Evolutionary conservation across 2,329 filamentous ascomycete species (phyloP), one percentile per base, ranked within the genome.

Genomic region (Samsoniella hepiali): DNA sequence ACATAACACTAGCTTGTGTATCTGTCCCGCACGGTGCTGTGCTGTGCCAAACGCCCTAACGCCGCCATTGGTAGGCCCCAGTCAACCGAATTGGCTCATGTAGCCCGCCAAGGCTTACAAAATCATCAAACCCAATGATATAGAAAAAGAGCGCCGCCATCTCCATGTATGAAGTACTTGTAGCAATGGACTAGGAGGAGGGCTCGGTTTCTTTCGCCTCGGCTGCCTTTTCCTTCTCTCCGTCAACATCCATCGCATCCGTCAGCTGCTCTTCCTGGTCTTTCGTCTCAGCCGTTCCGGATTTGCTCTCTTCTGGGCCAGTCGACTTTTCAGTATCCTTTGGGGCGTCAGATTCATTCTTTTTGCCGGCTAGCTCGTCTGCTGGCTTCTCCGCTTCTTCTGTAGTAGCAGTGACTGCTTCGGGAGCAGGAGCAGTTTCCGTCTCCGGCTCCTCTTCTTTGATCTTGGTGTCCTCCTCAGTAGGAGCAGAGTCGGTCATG

Each of bases 401-500:
- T 3, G 65, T 11, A 1, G 49, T 40, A 15, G 64, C 59, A 42
- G 60, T n/a, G 1, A 29, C 38, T 9, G 64, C 56, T 2, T 66
- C 65, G 2, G 64, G n/a, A 10, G 66, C 66, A 3, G 58, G 49
- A 5, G 70, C 72, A 22, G 73, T 66, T 2, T 75, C 67, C 31
- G 71, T 67, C 55, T 79, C 76, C 5, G 67, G 66, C 6, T 80
- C 78, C 47, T 79, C 77, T 38, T 75, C 73, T 63, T 79, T 78
- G 53, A 79, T 77, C 8, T 70, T 67, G n/a, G 75, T 68, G 29
- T 71, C 69, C 47, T 72, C 69, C 13, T 73, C 68, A 10, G 67
- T 67, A 1, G 73, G 65, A 0, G 73, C 71, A 2, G 76, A 66
- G 50, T 79, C 80, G 2, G 73, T 74, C 81, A 84, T 84, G 10